Base-by-base conservation (phyloP, 1,284 basidiomycete genomes). In the Schizopora paradoxa region DNA sequence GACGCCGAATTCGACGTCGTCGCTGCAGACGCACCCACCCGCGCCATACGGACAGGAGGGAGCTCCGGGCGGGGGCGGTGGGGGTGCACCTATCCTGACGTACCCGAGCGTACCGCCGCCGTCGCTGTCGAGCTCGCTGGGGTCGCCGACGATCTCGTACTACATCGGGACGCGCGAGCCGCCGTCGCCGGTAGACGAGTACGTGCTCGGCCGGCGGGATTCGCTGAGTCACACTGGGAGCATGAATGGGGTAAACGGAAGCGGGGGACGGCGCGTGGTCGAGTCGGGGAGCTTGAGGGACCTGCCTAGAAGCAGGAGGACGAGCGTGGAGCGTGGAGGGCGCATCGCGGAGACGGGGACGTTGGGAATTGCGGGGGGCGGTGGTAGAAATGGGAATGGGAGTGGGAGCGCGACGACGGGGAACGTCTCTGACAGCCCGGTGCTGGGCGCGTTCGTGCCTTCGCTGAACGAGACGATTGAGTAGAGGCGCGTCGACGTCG, bases 61-160 rank as follows among this genome's bases (percentile, higher is more conserved):
- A 11, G 49, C 51, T 13, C 38, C 50, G 29, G 60, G 55, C 4
- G 57, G 62, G 18, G 54, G 55, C 2, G 60, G 55, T 4, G 57
- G 62, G 18, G 54, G 55, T 2, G 52, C 56, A 21, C 62, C 63
- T 21, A 56, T 59, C 35, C 66, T 84, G 36, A 66, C 79, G 4
- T 84, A 85, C 59, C 85, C 68, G 1, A 80, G 75, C 6, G 81
- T 82, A 0, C 79, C 79, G 3, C 82, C 82, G 16, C 80, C 82
- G 5, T 82, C 80, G 2, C 61, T 84, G 16, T 79, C 77, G 3
- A 79, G 77, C 5, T 83, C 79, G 4, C 75, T 81, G 51, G 82
- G 82, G 14, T 82, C 78, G 10, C 81, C 78, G 6, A 71, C 69
- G 23, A 66, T 74, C 19, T 66, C 73, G 5, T 71, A 68, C 43